Evolutionary conservation across 495 filamentous ascomycete genomes (phyloP), one percentile per base, ranked within the genome.

Genomic region (Delitschia confertaspora): DNA sequence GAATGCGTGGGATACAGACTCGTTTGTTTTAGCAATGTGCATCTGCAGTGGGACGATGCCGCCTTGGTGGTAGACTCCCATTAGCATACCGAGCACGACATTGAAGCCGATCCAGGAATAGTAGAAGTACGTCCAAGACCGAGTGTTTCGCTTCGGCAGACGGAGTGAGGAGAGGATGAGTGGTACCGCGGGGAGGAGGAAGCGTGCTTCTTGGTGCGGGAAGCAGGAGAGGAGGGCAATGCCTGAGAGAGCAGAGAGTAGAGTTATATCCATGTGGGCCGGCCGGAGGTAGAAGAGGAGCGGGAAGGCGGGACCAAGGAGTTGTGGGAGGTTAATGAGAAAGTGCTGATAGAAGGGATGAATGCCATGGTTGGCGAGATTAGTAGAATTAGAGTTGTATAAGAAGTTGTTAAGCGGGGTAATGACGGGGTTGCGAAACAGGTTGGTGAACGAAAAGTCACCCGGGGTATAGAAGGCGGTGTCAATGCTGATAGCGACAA

Each of bases 1-100:
- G 39, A 93, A 70, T 3, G 83, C 83, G 8, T 82, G 71, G 4
- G 73, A 75, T n/a, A 76, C 45, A 24, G 33, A 73, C 63, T 72
- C 55, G 27, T 38, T 45, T 51, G 56, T 43, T 53, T 49, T 51
- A 35, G 42, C 53, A 34, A 62, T 26, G 53, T 67, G 72, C 6
- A 75, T 59, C 56, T 98, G 91, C 6, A 80, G 75, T 8, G 87
- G 87, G 3, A 96, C 73, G 19, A 98, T 75, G 21, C 91, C 91
- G 20, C 84, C 91, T 68, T 98, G 91, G 61, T 98, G 91, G 55
- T 91, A 96, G 6, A 83, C 61, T 4, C 91, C 91, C 83, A 96
- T 93, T 16, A 96, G 65, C 6, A 82, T 63, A 14, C 85, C 93
- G 32, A 94, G 66, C 3, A 73, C 45, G 22, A 73, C 60, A 60